phyloP scores from a whole-genome alignment of 2,329 filamentous ascomycete genomes.

The Cladosporium colombiae region DNA sequence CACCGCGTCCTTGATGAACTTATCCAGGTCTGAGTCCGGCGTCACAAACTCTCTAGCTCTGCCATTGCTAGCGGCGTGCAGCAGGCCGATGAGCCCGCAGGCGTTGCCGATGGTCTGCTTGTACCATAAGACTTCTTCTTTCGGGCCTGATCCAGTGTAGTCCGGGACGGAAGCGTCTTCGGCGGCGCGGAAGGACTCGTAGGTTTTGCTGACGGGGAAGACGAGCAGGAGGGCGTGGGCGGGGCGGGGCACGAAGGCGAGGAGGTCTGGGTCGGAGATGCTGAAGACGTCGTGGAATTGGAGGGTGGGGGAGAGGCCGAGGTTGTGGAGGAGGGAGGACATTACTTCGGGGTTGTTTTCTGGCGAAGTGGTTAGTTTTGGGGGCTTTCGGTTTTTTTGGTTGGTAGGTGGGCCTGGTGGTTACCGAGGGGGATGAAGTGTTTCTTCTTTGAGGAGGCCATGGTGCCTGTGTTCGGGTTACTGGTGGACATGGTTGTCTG shows the following conservation, averaged over 20 bases:
- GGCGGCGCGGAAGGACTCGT: conserved; percentile 72
- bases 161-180: conserved; percentile 68
- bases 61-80: conserved; percentile 83
- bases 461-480: neutral
- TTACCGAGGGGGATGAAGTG: conserved; percentile 33
- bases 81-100: conserved; percentile 83
- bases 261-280: conserved; percentile 79
- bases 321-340: conserved; percentile 75
- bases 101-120: conserved; percentile 92
- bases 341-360: conserved; percentile 86
- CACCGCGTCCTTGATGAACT: conserved; percentile 68
- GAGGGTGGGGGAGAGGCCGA: conserved; percentile 77
- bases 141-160: conserved; percentile 67
- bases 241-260: conserved; percentile 84
- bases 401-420: neutral
- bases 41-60: conserved; percentile 63
- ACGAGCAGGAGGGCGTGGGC: conserved; percentile 87
- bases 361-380: conserved; percentile 29
- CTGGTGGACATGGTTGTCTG: neutral
- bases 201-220: conserved; percentile 78
- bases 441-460: conserved; percentile 22
- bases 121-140: conserved; percentile 87
- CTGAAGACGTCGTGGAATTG: conserved; percentile 90
- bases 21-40: conserved; percentile 59
- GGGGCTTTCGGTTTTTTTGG: neutral